A percentile compares a stretch with the other conserved stretches of the same genome.
phyloP scores from a whole-genome alignment of 2,329 filamentous ascomycete genomes.

The Laburnicola sp. region DNA sequence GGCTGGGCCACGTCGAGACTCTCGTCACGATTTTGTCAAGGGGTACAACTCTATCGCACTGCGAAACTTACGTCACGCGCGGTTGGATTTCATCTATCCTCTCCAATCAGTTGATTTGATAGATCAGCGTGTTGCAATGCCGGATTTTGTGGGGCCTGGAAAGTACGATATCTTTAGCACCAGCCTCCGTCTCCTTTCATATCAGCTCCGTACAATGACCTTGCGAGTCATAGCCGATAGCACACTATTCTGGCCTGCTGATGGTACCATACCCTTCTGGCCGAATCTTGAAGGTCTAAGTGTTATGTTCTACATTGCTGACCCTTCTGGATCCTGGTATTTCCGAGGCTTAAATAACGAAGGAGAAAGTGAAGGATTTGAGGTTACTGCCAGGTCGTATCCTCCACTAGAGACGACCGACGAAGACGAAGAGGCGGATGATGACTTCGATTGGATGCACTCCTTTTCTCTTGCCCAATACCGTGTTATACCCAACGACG shows the following conservation, averaged over 20 bases:
- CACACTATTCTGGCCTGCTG: constrained; percentile 3
- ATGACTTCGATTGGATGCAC: constrained; percentile 2
- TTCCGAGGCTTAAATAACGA: constrained; percentile 13
- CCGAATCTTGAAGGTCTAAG: constrained; percentile 15
- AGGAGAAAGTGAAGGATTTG: not conserved
- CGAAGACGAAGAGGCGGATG: not conserved
- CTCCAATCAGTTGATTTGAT: not conserved
- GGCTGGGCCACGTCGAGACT: constrained; percentile 1
- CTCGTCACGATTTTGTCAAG: not conserved
- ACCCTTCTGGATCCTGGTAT: constrained; percentile 17
- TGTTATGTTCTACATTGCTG: constrained; percentile 12
- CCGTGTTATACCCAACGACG: constrained; percentile 16
- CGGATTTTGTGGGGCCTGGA: not conserved
- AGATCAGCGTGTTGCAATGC: not conserved
- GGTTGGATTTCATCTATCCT: not conserved
- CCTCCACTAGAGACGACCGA: constrained; percentile 12
- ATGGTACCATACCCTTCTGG: constrained; percentile 8
- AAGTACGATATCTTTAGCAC: constrained; percentile 4
- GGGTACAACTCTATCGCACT: not conserved
- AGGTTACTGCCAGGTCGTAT: constrained; percentile 10
- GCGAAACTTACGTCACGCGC: not conserved
- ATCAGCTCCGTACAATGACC: not conserved
- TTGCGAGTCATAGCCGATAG: not conserved
- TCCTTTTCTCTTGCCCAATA: constrained; percentile 1
- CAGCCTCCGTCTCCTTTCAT: constrained; percentile 2